Base-by-base conservation (phyloP, 331 rosid genomes). In the Quercus phellos region DNA sequence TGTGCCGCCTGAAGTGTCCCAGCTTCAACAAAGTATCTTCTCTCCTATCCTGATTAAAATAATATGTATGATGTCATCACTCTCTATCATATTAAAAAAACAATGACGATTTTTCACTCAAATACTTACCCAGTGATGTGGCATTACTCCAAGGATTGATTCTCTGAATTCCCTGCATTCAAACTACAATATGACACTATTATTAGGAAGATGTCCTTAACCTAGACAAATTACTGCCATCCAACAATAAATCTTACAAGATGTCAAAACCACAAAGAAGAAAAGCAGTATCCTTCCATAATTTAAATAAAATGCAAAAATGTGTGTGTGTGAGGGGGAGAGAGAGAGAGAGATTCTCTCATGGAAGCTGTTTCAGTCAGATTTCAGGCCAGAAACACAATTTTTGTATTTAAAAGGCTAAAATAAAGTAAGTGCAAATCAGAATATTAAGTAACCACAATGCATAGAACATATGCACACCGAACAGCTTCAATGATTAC, bases 151-250 rank as follows among this genome's bases (percentile, higher is more conserved):
- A 79, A 95, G 94, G 85, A 95, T 88, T 72, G 99, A 91, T 82
- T 95, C 99, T 85, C 99, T 89, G 87, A 95, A 93, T 79, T 95
- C 94, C 90, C 97, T 91, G 80, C 99, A 95, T 86, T 93, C 99
- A 85, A 88, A 90, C 99, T 95, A 82, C 73, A 84, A 78, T 69
- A 74, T 80, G 87, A 85, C 80, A 84, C 34, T 81, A 38, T 77
- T 80, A 79, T 55, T 55, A 80, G 51, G 77, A 54, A 74, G 35
- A 74, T 66, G 76, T 51, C 53, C 55, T 73, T 66, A 74, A 76
- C 75, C 46, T 69, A 30, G 64, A 56, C 14, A 78, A 81, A 63
- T 46, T 61, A 35, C n/a, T 50, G 29, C 43, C 60, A 60, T 55
- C 29, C 50, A 72, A 59, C 34, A 59, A 72, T 14, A 54, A 32